Evolutionary conservation across 805 yeast genomes (phyloP).

Genomic region (Candida mattraensis): DNA sequence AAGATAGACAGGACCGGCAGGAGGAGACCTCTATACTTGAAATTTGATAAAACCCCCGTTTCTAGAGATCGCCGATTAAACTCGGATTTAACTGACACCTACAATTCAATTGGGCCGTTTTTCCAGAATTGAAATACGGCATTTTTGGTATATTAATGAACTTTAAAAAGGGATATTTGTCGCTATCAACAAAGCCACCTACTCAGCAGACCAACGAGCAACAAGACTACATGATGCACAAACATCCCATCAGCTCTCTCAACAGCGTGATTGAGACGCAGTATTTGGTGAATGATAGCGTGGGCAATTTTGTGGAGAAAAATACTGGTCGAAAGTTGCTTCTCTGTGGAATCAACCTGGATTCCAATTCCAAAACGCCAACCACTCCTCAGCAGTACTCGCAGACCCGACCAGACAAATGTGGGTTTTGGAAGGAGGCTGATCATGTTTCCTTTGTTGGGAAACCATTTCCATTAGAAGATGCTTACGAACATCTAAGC

Average conservation of each 20-base stretch:
- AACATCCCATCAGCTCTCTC: slow-evolving; percentile 15
- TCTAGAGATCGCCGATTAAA: no score
- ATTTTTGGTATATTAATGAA: slow-evolving; percentile 10
- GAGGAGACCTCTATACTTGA: no score
- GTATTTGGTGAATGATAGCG: slow-evolving; percentile 34
- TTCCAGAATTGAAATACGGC: not conserved
- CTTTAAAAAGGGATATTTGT: slow-evolving; percentile 16
- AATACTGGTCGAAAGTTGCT: slow-evolving; percentile 56
- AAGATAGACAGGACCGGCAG: no score
- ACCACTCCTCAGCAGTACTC: slow-evolving; percentile 48
- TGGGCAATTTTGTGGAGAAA: slow-evolving; percentile 58
- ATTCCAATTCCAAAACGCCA: slow-evolving; percentile 74
- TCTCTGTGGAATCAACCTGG: slow-evolving; percentile 80
- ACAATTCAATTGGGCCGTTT: not conserved
- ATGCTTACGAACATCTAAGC: slow-evolving; percentile 65
- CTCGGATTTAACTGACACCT: not conserved
- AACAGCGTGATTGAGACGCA: slow-evolving; percentile 23
- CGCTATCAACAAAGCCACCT: slow-evolving; percentile 9
- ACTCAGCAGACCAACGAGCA: slow-evolving; percentile 3
- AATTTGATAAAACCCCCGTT: not conserved
- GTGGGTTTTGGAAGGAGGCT: slow-evolving; percentile 61
- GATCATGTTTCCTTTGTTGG: slow-evolving; percentile 80
- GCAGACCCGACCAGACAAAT: slow-evolving; percentile 36
- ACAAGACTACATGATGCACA: slow-evolving; percentile 10
- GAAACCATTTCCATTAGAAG: slow-evolving; percentile 74